Evolutionary conservation across 1,139 yeast species (phyloP), one percentile per base, ranked within the genome.

Genomic region (Suhomyces coccinellae): DNA sequence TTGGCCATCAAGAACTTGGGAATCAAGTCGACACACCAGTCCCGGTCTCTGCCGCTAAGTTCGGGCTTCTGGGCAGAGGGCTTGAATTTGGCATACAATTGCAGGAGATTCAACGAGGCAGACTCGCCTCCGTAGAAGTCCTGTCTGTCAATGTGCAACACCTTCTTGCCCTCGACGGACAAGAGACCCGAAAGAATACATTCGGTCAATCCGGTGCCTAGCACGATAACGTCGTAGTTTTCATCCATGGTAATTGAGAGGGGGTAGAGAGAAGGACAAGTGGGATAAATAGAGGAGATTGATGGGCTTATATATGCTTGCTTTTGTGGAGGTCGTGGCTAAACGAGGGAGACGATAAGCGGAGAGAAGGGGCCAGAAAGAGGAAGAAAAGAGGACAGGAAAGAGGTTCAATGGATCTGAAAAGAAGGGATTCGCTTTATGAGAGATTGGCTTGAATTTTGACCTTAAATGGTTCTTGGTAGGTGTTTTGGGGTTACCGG

Each of bases 1-100:
- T 90, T 89, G 47, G 98, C 95, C 99, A 93, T 95, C 58, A 95
- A 75, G 58, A 93, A 93, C 72, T 93, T 93, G 41, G 99, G 99
- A 59, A 93, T 90, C 71, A 93, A 77, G 63, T 93, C 99, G 46
- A 93, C 91, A 66, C 95, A 90, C 98, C 99, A 93, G 66, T 93
- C 99, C 54, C 99, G 80, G 62, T 90, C 97, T 57, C 95, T 82
- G 40, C 99, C 99, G 48, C 83, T 79, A 52, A 81, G 73, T 50
- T 84, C 87, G 15, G 95, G 89, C 51, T 81, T 77, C 56, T 85
- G 87, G 35, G 79, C 72, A 8, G 73, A 53, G 32, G 91, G 91
- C 65, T 83, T 84, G 69, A 85, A 85, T 63, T 85, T 85, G 50
- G 73, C 60, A 66, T 84, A 86, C 53, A 86, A 69, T 66, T 86